Percentiles rank a stretch among this genome's conserved stretches.
phyloP scores from a whole-genome alignment of 495 filamentous ascomycete species.

The Aspergillus carlsbadensis region DNA sequence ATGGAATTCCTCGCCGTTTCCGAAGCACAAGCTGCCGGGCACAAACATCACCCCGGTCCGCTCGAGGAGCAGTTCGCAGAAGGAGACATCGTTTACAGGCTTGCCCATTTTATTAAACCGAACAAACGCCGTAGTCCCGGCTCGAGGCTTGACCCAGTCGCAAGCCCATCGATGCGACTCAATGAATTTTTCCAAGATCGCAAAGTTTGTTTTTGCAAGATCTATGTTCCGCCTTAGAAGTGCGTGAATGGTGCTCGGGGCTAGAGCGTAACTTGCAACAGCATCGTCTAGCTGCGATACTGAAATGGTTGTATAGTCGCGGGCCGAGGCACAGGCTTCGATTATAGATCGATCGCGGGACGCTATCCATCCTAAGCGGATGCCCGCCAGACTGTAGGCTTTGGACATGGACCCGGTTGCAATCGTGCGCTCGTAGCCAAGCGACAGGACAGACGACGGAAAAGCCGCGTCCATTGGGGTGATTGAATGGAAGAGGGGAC shows the following conservation, averaged over 20 bases:
- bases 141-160: slow-evolving; percentile 73
- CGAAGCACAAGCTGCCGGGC: slow-evolving; percentile 77
- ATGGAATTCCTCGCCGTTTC: slow-evolving; percentile 63
- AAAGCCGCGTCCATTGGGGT: slow-evolving; percentile 53
- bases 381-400: slow-evolving; percentile 79
- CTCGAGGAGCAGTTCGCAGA: slow-evolving; percentile 68
- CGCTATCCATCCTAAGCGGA: slow-evolving; percentile 82
- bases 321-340: slow-evolving; percentile 59
- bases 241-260: slow-evolving; percentile 58
- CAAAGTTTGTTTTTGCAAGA: slow-evolving; percentile 70
- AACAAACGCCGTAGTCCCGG: slow-evolving; percentile 81
- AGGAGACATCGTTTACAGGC: slow-evolving; percentile 67
- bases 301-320: slow-evolving; percentile 86
- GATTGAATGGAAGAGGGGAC: slow-evolving; percentile 82
- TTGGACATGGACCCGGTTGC: slow-evolving; percentile 84
- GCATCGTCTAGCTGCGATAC: slow-evolving; percentile 81
- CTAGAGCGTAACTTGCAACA: slow-evolving; percentile 73
- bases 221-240: slow-evolving; percentile 68
- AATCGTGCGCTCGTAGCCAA: slow-evolving; percentile 69
- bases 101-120: slow-evolving; percentile 63
- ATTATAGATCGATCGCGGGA: slow-evolving; percentile 62
- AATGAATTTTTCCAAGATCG: slow-evolving; percentile 66
- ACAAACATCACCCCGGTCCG: slow-evolving; percentile 77
- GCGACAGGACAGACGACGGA: slow-evolving; percentile 67
- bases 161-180: slow-evolving; percentile 60